Evolutionary conservation across 2,329 filamentous ascomycete genomes (phyloP).

Genomic region (Stenocarpella maydis): DNA sequence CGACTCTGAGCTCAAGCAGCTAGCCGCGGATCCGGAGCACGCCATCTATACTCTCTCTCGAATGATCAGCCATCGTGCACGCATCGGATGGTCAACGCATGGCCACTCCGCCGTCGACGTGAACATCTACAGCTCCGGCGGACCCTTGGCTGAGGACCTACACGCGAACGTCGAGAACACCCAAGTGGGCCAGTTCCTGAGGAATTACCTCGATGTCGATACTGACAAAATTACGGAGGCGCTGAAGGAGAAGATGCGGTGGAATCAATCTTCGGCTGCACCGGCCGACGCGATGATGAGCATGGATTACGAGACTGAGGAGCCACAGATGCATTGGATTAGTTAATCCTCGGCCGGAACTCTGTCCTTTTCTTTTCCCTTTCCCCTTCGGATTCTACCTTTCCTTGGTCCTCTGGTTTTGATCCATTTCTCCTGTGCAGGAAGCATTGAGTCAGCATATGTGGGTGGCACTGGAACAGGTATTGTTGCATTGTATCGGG

Average conservation of each 20-base stretch:
- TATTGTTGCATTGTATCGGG: slow-evolving; percentile 4
- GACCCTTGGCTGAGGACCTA: slow-evolving; percentile 69
- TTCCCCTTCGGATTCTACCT: too few species aligned
- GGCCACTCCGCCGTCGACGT: slow-evolving; percentile 95
- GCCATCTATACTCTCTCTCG: slow-evolving; percentile 73
- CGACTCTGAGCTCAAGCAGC: slow-evolving; percentile 72
- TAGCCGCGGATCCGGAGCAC: slow-evolving; percentile 66
- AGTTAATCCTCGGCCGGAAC: background rate
- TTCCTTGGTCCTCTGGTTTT: background rate
- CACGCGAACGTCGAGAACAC: slow-evolving; percentile 94
- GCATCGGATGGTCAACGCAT: slow-evolving; percentile 93
- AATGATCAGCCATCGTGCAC: slow-evolving; percentile 86
- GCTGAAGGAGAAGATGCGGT: slow-evolving; percentile 65
- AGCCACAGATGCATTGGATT: slow-evolving; percentile 28
- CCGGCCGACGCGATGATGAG: slow-evolving; percentile 10
- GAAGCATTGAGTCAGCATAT: slow-evolving; percentile 6
- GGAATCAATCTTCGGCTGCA: slow-evolving; percentile 32
- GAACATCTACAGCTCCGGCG: slow-evolving; percentile 88
- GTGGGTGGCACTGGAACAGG: background rate
- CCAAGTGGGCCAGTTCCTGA: slow-evolving; percentile 84
- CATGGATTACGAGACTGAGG: slow-evolving; percentile 27
- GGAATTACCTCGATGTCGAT: slow-evolving; percentile 81
- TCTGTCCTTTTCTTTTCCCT: background rate
- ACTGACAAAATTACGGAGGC: slow-evolving; percentile 80
- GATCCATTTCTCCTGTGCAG: background rate